These are phyloP conservation scores for Cladophialophora chaetospira DNA, from an alignment of 2,329 filamentous ascomycete species.

Conservation along the genomic window DNA sequence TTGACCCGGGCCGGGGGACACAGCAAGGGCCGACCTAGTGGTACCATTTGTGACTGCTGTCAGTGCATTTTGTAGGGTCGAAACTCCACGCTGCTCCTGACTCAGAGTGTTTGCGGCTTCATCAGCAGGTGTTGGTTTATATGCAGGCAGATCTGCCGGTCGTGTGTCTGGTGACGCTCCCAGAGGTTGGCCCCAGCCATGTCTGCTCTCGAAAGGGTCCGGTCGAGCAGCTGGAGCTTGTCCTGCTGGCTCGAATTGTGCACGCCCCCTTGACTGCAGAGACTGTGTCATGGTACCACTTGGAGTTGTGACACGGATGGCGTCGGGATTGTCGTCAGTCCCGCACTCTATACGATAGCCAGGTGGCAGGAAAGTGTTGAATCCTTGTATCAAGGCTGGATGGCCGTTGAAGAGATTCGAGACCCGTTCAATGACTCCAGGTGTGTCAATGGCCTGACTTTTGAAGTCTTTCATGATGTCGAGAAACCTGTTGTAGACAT, in stretches of 20 bases:
- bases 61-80: constrained; percentile 65
- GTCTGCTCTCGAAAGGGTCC: constrained; percentile 30
- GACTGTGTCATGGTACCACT: constrained; percentile 96
- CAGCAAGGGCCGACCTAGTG: constrained; percentile 50
- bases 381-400: constrained; percentile 92
- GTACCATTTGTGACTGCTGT: constrained; percentile 59
- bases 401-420: constrained; percentile 95
- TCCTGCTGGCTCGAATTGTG: constrained; percentile 34
- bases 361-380: constrained; percentile 95
- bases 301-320: constrained; percentile 93
- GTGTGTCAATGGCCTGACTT: constrained; percentile 96
- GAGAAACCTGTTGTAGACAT: constrained; percentile 94
- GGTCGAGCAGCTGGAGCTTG: constrained; percentile 16
- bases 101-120: constrained; percentile 26
- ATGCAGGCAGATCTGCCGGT: constrained; percentile 30
- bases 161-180: constrained; percentile 37
- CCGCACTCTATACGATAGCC: constrained; percentile 97
- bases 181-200: constrained; percentile 30
- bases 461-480: constrained; percentile 99
- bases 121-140: constrained; percentile 20
- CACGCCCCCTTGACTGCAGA: constrained; percentile 57
- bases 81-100: constrained; percentile 32
- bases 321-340: constrained; percentile 88
- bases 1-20: constrained; percentile 47
- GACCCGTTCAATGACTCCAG: constrained; percentile 94